phyloP scores from a whole-genome alignment of 2,329 filamentous ascomycete species.

The Metarhizium humberi region DNA sequence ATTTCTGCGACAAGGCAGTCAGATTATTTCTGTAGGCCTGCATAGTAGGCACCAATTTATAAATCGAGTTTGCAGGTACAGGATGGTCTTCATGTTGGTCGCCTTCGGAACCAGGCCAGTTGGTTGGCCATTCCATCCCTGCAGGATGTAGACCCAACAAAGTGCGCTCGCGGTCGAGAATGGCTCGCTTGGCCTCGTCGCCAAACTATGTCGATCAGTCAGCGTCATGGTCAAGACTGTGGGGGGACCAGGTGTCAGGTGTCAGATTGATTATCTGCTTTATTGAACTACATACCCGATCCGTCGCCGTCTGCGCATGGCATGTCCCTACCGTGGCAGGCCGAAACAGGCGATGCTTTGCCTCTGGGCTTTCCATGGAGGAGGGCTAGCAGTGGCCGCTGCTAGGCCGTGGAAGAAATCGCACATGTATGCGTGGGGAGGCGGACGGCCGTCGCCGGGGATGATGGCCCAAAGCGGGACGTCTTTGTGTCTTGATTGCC shows the following conservation, averaged over 20 bases:
- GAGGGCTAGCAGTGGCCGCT: constrained; percentile 6
- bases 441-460: neutral
- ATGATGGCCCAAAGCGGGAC: neutral
- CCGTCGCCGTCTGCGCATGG: constrained; percentile 25
- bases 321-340: constrained; percentile 25
- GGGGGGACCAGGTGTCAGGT: neutral
- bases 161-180: constrained; percentile 26
- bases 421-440: constrained; percentile 4
- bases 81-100: constrained; percentile 13
- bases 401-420: neutral
- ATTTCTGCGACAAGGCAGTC: constrained; percentile 46
- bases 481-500: neutral
- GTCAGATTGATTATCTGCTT: neutral
- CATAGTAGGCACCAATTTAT: constrained; percentile 21
- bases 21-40: constrained; percentile 43
- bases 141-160: constrained; percentile 4
- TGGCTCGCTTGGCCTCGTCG: constrained; percentile 19
- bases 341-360: constrained; percentile 9
- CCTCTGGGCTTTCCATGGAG: constrained; percentile 9
- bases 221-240: neutral
- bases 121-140: constrained; percentile 14
- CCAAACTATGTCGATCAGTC: constrained; percentile 23
- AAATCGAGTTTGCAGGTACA: constrained; percentile 15
- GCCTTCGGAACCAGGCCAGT: constrained; percentile 18
- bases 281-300: constrained; percentile 16